Evolutionary conservation across 2,329 filamentous ascomycete species (phyloP).

Genomic region (Clonostachys sp.): DNA sequence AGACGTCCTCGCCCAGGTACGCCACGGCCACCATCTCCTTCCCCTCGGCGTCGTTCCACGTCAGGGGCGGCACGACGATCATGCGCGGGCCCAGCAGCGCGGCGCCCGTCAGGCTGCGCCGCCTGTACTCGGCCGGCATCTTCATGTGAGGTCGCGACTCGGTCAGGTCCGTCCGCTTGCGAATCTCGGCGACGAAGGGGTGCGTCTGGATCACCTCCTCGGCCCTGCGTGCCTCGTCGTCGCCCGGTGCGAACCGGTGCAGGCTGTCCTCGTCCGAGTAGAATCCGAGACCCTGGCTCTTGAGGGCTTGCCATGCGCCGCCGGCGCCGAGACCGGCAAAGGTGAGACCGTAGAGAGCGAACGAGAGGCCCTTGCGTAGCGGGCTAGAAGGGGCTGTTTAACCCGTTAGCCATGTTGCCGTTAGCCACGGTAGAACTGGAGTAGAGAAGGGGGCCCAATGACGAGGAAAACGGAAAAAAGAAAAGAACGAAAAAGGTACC

Average conservation of each 20-base stretch:
- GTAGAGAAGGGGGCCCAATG: no score
- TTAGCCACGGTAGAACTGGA: no score
- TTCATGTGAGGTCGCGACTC: conserved; percentile 86
- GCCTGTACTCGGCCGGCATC: conserved; percentile 66
- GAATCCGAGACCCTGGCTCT: conserved; percentile 27
- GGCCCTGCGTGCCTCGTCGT: conserved; percentile 52
- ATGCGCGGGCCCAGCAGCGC: conserved; percentile 70
- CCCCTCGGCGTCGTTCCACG: conserved; percentile 68
- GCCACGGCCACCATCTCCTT: conserved; percentile 67
- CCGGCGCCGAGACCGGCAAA: conserved; percentile 23
- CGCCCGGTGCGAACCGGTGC: conserved; percentile 52
- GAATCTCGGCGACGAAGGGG: conserved; percentile 66
- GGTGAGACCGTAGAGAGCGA: conserved; percentile 19
- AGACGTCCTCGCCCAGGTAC: conserved; percentile 75
- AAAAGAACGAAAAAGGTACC: no score
- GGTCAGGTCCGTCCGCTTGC: conserved; percentile 58
- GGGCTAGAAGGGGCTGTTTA: neutral
- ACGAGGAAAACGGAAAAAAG: no score
- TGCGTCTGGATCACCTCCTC: conserved; percentile 73
- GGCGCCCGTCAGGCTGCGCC: conserved; percentile 76
- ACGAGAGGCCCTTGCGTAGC: conserved; percentile 13
- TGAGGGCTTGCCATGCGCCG: conserved; percentile 27
- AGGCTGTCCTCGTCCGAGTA: conserved; percentile 68
- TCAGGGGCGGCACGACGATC: conserved; percentile 76
- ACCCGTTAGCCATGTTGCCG: neutral